Conservation (phyloP, 2,329 filamentous ascomycete species). For the Beauveria sp. region DNA sequence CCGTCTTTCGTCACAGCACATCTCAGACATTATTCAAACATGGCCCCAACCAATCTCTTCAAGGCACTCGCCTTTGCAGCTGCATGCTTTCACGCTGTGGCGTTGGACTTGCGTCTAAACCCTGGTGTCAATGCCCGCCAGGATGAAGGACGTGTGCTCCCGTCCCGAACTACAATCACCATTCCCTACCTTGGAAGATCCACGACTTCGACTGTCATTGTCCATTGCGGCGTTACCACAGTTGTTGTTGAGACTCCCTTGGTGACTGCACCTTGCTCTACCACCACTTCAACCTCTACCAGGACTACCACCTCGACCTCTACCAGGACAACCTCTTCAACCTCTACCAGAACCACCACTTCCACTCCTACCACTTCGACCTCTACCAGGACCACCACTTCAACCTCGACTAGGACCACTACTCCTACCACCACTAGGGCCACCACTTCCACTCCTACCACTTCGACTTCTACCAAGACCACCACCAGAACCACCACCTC, state of each 20-base stretch:
- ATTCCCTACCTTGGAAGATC: not conserved
- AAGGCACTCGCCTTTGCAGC: not conserved
- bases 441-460: not conserved
- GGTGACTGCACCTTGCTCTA: not conserved
- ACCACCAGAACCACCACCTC: not conserved
- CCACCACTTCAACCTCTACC: not conserved
- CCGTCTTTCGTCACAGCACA: not conserved
- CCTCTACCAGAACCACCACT: not conserved
- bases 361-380: not conserved
- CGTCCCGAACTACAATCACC: not conserved
- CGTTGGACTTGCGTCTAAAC: not conserved
- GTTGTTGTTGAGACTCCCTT: constrained; percentile 2
- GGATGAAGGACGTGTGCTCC: not conserved
- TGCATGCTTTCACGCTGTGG: not conserved
- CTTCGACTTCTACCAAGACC: not conserved
- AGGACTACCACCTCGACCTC: not conserved
- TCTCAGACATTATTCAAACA: not conserved
- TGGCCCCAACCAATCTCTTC: not conserved
- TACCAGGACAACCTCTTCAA: not conserved
- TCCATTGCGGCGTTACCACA: not conserved
- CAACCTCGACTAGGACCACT: not conserved
- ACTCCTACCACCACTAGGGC: not conserved
- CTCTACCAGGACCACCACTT: not conserved
- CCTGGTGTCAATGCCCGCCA: not conserved
- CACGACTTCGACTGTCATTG: not conserved